Base-by-base conservation (phyloP, 1,284 basidiomycete species). In the Naganishia albida region DNA sequence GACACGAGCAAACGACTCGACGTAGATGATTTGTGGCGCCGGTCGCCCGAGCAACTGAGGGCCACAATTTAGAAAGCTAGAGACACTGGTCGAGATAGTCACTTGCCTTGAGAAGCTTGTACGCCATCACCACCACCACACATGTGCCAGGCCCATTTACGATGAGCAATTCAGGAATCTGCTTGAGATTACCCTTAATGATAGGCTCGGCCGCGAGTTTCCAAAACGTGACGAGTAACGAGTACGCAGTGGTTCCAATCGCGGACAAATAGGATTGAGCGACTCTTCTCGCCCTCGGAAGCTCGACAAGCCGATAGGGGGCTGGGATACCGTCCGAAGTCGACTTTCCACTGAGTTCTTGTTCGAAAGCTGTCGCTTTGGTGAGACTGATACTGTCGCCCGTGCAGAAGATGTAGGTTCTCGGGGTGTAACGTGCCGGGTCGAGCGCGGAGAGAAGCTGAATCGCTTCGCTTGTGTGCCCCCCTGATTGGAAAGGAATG, bases 131-230 rank as follows among this genome's bases (percentile, higher is more conserved):
- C 18, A 99, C 82, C 2, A 89, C 82, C 39, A 95, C 86, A 74
- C 91, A 95, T 2, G 95, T 98, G 10, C 94, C 96, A 0, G 96
- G 96, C 7, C 96, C 96, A 77, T 99, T 99, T 49, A 99, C 78
- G 60, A 99, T 78, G 28, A 99, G 80, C 26, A 93, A 81, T 67
- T 97, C 92, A 15, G 74, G 18, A 63, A 26, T 0, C 4, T 15
- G 20, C 18, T 25, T 44, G 23, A 16, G 12, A 53, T 42, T 39
- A 70, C 42, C 53, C 39, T 70, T 67, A 30, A 83, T 42, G 4
- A 85, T 65, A 4, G 86, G 85, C 13, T 76, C 64, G 53, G 87
- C 43, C n/a, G 84, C 83, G 68, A 88, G 69, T 71, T 85, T 77
- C 76, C 84, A 84, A 64, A 88, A 70, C 71, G 86, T 85, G 25